phyloP scores from a whole-genome alignment of 306 rosid genomes.

The Mimosa bimucronata region DNA sequence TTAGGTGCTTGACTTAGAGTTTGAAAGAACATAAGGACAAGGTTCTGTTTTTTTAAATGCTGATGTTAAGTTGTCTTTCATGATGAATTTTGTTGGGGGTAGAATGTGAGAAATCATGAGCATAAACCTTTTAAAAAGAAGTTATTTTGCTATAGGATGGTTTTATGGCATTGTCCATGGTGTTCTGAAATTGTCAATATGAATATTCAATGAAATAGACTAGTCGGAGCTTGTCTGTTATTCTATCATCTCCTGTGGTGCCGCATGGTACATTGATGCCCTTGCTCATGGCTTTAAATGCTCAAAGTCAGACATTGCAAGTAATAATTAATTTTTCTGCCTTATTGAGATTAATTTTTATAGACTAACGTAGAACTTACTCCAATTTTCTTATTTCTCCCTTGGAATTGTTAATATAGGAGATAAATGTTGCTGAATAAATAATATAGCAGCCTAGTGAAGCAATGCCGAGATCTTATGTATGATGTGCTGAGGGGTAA shows the following conservation, averaged over 20 bases:
- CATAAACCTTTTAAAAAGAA: not conserved
- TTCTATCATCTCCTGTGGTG: constrained; percentile 50
- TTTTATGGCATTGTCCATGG: not conserved
- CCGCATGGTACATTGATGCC: constrained; percentile 81
- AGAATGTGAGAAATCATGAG: not conserved
- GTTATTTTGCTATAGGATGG: not conserved
- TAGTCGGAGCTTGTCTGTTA: not conserved
- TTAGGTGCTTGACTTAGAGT: not conserved
- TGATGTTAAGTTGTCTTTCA: not conserved
- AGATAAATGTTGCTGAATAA: too few species aligned
- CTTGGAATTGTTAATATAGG: too few species aligned
- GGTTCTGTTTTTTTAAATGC: not conserved
- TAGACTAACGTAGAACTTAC: constrained; percentile 10
- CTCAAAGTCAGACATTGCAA: constrained; percentile 79
- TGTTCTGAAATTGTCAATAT: not conserved
- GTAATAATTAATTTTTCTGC: constrained; percentile 41
- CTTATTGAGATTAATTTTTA: constrained; percentile 12
- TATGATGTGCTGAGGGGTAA: too few species aligned
- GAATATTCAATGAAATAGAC: not conserved
- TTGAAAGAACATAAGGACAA: not conserved
- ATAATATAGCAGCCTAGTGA: too few species aligned
- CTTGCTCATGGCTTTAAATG: constrained; percentile 71
- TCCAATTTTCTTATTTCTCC: constrained; percentile 14
- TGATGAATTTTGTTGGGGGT: constrained; percentile 9
- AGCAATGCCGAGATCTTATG: too few species aligned